Evolutionary conservation across 2,329 filamentous ascomycete genomes (phyloP).

Genomic region (Aspergillus candidus): DNA sequence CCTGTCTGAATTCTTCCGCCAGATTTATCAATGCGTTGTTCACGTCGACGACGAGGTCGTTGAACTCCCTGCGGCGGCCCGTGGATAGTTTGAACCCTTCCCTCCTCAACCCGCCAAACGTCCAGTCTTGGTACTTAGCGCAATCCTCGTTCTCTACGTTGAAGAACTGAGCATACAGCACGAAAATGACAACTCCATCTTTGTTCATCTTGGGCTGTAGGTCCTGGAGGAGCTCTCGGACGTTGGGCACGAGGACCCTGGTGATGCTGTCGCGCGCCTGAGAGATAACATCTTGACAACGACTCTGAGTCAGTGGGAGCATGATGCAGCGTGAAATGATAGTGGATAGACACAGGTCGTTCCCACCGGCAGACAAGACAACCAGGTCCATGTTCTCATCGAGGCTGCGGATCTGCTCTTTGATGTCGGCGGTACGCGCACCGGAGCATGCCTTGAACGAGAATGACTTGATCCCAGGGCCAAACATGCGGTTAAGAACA

Average conservation of each 20-base stretch:
- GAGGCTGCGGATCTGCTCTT: constrained; percentile 15
- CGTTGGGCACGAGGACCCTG: background rate
- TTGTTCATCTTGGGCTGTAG: constrained; percentile 1
- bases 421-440: constrained; percentile 2
- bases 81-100: background rate
- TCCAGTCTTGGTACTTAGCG: constrained; percentile 4
- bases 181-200: constrained; percentile 1
- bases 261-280: constrained; percentile 2
- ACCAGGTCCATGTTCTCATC: constrained; percentile 26
- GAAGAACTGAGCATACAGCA: constrained; percentile 7
- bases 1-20: background rate
- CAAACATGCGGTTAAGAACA: constrained; percentile 1
- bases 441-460: constrained; percentile 7
- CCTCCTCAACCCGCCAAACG: background rate
- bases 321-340: constrained; percentile 20
- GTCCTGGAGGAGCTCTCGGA: background rate
- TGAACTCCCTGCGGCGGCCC: constrained; percentile 2
- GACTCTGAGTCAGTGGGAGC: constrained; percentile 6
- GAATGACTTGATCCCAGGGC: background rate
- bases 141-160: constrained; percentile 1
- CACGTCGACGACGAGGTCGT: constrained; percentile 3
- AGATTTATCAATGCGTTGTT: background rate
- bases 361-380: constrained; percentile 34
- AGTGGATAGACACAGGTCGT: constrained; percentile 30
- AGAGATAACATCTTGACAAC: constrained; percentile 7